phyloP scores from a whole-genome alignment of 176 grass and related monocot genomes.

The bread wheat (Triticum aestivum) region DNA sequence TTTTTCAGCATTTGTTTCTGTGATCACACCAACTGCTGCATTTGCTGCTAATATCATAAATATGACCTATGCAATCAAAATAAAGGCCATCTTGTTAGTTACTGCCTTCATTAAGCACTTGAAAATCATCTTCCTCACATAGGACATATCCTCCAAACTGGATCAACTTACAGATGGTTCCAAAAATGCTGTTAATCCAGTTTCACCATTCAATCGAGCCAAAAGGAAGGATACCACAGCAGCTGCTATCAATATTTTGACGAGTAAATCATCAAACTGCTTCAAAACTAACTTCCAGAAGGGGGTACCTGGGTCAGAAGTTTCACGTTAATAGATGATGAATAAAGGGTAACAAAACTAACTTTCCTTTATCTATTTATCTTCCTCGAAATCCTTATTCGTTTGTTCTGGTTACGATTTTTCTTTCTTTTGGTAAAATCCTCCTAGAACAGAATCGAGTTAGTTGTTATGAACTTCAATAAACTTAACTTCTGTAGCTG shows the following conservation, averaged over 20 bases:
- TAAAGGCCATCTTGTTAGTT: background rate
- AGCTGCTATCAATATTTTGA: slow-evolving; percentile 98
- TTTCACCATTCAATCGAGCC: slow-evolving; percentile 96
- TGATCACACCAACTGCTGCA: slow-evolving; percentile 95
- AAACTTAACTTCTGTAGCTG: too few relatives aligned
- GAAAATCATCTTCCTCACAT: slow-evolving; percentile 24
- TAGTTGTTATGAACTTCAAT: too few relatives aligned
- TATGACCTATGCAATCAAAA: slow-evolving; percentile 61
- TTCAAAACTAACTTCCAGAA: slow-evolving; percentile 98
- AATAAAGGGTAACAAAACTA: background rate
- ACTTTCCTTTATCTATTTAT: background rate
- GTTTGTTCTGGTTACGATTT: background rate
- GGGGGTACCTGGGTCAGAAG: slow-evolving; percentile 63
- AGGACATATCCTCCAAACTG: slow-evolving; percentile 17
- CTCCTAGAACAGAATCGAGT: too few relatives aligned
- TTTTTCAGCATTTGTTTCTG: slow-evolving; percentile 99
- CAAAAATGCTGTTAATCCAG: slow-evolving; percentile 75
- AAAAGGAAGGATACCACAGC: slow-evolving; percentile 89
- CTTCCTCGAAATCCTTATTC: background rate
- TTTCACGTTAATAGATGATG: slow-evolving; percentile 12
- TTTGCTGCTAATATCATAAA: slow-evolving; percentile 99
- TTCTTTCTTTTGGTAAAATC: too few relatives aligned
- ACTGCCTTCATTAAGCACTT: slow-evolving; percentile 5
- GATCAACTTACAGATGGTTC: slow-evolving; percentile 89
- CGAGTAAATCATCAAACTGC: slow-evolving; percentile 99